Evolutionary conservation across 2,329 filamentous ascomycete genomes (phyloP).

Genomic region (Penicillium janthinellum): DNA sequence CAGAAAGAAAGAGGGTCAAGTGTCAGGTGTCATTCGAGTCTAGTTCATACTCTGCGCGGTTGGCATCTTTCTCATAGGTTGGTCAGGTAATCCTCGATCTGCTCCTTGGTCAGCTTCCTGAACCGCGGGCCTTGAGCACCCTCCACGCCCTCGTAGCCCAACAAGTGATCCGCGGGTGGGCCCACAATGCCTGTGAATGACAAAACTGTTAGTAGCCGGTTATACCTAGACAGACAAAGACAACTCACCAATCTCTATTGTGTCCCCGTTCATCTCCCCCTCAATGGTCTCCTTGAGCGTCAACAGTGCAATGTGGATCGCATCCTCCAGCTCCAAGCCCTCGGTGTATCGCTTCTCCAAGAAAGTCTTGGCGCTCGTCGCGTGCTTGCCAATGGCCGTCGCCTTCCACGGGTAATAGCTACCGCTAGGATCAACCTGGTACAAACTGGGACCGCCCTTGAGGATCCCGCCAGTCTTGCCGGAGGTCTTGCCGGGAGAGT

Average conservation of each 20-base stretch:
- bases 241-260: conserved; percentile 87
- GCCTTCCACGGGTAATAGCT: conserved; percentile 99
- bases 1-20: background rate
- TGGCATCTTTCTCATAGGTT: conserved; percentile 72
- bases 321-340: conserved; percentile 93
- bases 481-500: conserved; percentile 64
- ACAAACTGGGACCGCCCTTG: conserved; percentile 95
- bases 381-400: conserved; percentile 97
- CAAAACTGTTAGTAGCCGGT: conserved; percentile 6
- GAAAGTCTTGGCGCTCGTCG: conserved; percentile 97
- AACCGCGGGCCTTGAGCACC: conserved; percentile 47
- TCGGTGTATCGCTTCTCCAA: conserved; percentile 99
- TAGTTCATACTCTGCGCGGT: conserved; percentile 8
- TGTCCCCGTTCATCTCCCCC: conserved; percentile 98
- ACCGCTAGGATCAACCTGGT: conserved; percentile 98
- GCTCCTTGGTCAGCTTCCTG: conserved; percentile 81
- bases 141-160: conserved; percentile 68
- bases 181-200: conserved; percentile 77
- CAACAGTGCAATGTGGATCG: conserved; percentile 94
- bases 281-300: conserved; percentile 99
- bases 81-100: conserved; percentile 99
- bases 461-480: conserved; percentile 93
- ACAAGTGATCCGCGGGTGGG: conserved; percentile 85
- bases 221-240: conserved; percentile 11
- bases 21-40: conserved; percentile 20